phyloP scores from a whole-genome alignment of 768 basidiomycete genomes.

The Boletus rex-veris region DNA sequence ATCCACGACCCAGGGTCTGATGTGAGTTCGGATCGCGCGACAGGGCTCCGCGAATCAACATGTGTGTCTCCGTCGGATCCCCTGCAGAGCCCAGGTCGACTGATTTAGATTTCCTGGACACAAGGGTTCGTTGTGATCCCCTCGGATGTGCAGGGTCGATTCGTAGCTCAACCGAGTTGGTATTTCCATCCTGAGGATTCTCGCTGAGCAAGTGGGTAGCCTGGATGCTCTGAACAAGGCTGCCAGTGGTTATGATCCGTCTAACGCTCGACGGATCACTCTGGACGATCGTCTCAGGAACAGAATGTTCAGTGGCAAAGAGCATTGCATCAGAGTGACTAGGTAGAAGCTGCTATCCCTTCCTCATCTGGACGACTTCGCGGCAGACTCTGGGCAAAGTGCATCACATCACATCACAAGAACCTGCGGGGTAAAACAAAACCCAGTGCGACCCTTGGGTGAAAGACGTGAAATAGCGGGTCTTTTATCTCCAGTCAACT shows the following conservation, averaged over 20 bases:
- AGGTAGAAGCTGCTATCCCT: too few species aligned
- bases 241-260: too few species aligned
- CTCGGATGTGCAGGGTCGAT: conserved; percentile 15
- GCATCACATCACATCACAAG: too few species aligned
- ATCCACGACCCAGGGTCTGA: not conserved
- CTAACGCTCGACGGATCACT: too few species aligned
- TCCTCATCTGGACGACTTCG: too few species aligned
- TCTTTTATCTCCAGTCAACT: conserved; percentile 8
- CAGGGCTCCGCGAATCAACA: conserved; percentile 12
- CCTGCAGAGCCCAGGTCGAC: conserved; percentile 9
- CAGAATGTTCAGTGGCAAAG: too few species aligned
- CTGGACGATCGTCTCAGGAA: conserved; percentile 7
- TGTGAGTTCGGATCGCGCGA: not conserved
- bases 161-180: not conserved
- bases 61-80: conserved; percentile 13
- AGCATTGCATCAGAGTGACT: too few species aligned
- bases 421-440: too few species aligned
- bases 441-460: too few species aligned
- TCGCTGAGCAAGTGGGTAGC: too few species aligned
- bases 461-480: too few species aligned
- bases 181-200: not conserved
- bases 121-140: conserved; percentile 2
- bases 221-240: too few species aligned
- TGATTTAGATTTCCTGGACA: not conserved
- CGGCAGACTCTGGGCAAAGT: not conserved